phyloP scores from a whole-genome alignment of 164 flowering plant species.

The Berberis thunbergii region DNA sequence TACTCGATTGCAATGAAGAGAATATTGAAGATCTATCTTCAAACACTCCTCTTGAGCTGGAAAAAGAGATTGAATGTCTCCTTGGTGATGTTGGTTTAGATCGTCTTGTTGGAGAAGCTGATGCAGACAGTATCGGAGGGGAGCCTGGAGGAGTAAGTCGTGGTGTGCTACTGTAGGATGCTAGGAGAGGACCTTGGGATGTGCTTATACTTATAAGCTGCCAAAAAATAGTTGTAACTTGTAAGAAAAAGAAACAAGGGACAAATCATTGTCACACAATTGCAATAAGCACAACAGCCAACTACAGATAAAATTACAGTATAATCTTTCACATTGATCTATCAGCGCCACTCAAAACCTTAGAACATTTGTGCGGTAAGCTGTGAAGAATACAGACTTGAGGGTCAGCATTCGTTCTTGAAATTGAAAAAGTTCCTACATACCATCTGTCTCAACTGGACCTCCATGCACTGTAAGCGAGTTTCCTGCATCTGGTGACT shows the following conservation, averaged over 20 bases:
- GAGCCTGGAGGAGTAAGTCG: slow-evolving; percentile 81
- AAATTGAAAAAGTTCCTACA: neutral
- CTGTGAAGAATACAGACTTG: too few species aligned
- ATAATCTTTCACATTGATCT: too few species aligned
- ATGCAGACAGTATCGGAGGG: slow-evolving; percentile 60
- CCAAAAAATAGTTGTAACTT: slow-evolving; percentile 8
- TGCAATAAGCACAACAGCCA: neutral
- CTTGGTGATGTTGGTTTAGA: slow-evolving; percentile 67
- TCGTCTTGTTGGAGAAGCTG: slow-evolving; percentile 50
- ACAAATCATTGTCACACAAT: neutral
- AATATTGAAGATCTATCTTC: slow-evolving; percentile 58
- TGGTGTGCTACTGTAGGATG: slow-evolving; percentile 72
- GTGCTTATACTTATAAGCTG: slow-evolving; percentile 47
- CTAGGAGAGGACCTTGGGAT: slow-evolving; percentile 47
- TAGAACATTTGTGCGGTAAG: too few species aligned
- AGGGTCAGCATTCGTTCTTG: neutral
- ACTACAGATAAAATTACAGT: neutral
- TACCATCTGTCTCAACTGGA: slow-evolving; percentile 45
- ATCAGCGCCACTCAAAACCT: too few species aligned
- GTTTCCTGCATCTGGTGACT: slow-evolving; percentile 37
- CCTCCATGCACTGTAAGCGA: slow-evolving; percentile 35
- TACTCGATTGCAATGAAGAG: slow-evolving; percentile 49
- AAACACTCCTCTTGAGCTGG: slow-evolving; percentile 52
- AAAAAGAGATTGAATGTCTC: slow-evolving; percentile 66
- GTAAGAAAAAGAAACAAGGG: neutral